These are phyloP conservation scores for Austroboletus eburneus DNA, from an alignment of 768 basidiomycete species.

Conservation along the genomic window DNA sequence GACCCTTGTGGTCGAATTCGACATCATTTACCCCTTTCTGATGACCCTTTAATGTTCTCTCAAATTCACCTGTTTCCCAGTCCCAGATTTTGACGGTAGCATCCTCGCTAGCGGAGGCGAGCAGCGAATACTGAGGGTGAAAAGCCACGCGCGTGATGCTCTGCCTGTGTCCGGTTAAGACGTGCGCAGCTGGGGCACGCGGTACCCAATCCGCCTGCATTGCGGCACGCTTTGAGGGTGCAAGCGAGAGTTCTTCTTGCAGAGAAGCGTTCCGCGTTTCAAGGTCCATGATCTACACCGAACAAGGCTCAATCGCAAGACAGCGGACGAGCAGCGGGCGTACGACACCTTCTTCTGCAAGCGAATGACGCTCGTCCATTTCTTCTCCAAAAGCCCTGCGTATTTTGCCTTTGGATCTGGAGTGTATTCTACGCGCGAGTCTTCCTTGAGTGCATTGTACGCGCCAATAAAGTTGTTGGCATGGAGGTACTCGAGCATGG, in stretches of 20 bases:
- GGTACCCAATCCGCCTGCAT: constrained; percentile 85
- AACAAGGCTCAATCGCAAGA: constrained; percentile 7
- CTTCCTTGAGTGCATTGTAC: constrained; percentile 54
- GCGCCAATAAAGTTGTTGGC: constrained; percentile 60
- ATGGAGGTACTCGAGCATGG: constrained; percentile 76
- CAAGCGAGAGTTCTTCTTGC: constrained; percentile 62
- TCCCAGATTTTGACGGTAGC: constrained; percentile 93
- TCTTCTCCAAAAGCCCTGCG: constrained; percentile 89
- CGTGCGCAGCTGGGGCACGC: constrained; percentile 76
- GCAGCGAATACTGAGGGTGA: constrained; percentile 78
- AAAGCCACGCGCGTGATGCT: constrained; percentile 79
- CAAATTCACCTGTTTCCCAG: constrained; percentile 93
- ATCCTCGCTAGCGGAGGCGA: constrained; percentile 87
- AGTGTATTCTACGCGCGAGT: constrained; percentile 56
- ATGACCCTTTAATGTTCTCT: constrained; percentile 88
- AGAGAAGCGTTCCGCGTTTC: constrained; percentile 78
- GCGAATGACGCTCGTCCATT: constrained; percentile 95
- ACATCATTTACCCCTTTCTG: constrained; percentile 85
- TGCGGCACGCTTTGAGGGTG: constrained; percentile 49
- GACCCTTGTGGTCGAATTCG: constrained; percentile 85
- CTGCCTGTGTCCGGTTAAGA: constrained; percentile 70
- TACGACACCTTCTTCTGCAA: constrained; percentile 84
- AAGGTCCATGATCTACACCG: constrained; percentile 84
- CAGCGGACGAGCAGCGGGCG: constrained; percentile 6
- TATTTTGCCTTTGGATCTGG: constrained; percentile 87